These are phyloP conservation scores for Sungouiozyma ichnusensis DNA, from an alignment of 805 yeast species.

Conservation along the genomic window DNA sequence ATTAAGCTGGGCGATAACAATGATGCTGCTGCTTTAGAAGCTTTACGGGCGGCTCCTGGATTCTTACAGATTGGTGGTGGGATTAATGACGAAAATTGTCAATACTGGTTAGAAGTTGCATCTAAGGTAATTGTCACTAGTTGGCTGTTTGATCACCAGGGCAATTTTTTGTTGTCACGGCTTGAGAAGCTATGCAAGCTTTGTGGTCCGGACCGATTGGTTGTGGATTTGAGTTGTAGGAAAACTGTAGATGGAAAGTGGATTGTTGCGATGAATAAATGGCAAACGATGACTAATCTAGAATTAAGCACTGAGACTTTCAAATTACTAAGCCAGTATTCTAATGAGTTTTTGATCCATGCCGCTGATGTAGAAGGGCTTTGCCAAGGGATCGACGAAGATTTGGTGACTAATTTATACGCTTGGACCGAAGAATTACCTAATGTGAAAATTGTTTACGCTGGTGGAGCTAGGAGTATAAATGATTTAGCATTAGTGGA, in stretches of 20 bases:
- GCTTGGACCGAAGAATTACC: slow-evolving; percentile 50
- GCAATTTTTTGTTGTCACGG: slow-evolving; percentile 41
- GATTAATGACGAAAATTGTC: slow-evolving; percentile 62
- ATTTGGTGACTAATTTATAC: slow-evolving; percentile 58
- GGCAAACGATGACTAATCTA: slow-evolving; percentile 82
- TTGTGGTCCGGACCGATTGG: slow-evolving; percentile 61
- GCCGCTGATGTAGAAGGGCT: slow-evolving; percentile 99
- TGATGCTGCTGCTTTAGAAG: slow-evolving; percentile 72
- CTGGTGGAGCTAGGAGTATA: slow-evolving; percentile 86
- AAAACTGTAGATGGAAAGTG: slow-evolving; percentile 35
- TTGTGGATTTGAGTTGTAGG: slow-evolving; percentile 85
- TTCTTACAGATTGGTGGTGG: slow-evolving; percentile 90
- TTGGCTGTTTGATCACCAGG: slow-evolving; percentile 56
- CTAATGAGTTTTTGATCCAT: slow-evolving; percentile 84
- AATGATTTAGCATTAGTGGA: slow-evolving; percentile 60
- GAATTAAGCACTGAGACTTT: slow-evolving; percentile 47
- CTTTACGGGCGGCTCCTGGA: slow-evolving; percentile 63
- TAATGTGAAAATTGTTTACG: slow-evolving; percentile 74
- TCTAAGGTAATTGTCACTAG: slow-evolving; percentile 86
- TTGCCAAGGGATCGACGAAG: slow-evolving; percentile 84
- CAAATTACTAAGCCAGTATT: slow-evolving; percentile 44
- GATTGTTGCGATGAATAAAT: slow-evolving; percentile 96
- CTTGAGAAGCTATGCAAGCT: slow-evolving; percentile 37
- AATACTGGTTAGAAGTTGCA: slow-evolving; percentile 69
- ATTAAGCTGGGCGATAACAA: slow-evolving; percentile 82